Conservation (phyloP, 805 yeast genomes). For the Barnettozyma sp. region DNA sequence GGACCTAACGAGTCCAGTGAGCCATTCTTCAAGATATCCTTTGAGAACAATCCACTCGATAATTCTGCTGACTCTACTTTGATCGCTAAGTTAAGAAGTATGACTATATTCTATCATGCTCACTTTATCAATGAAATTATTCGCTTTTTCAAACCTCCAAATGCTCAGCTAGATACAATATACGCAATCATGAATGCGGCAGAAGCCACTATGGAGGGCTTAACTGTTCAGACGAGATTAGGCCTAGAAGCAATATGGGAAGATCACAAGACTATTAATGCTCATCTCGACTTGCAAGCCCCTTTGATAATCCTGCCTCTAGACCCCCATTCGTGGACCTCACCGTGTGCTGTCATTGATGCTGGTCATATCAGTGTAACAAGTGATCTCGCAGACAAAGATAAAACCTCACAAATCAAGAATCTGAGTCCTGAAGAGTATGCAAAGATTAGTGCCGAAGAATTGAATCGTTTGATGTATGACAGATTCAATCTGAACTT, state of each 20-base stretch:
- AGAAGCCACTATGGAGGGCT: conserved; percentile 86
- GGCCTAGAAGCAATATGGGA: conserved; percentile 91
- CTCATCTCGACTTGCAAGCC: conserved; percentile 85
- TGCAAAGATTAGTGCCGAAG: conserved; percentile 36
- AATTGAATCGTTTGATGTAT: conserved; percentile 61
- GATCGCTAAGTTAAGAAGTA: conserved; percentile 67
- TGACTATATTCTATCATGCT: conserved; percentile 89
- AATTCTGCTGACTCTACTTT: conserved; percentile 75
- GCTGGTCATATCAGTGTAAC: conserved; percentile 89
- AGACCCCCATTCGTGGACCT: conserved; percentile 67
- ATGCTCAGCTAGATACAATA: conserved; percentile 76
- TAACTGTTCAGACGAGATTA: conserved; percentile 81
- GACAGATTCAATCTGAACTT: conserved; percentile 74
- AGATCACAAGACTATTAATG: conserved; percentile 85
- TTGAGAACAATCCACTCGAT: conserved; percentile 84
- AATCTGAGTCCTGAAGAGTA: conserved; percentile 64
- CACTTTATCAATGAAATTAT: conserved; percentile 69
- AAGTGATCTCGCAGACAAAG: conserved; percentile 73
- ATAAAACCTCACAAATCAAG: conserved; percentile 61
- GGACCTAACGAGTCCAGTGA: conserved; percentile 35
- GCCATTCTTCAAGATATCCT: conserved; percentile 76
- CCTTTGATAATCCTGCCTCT: conserved; percentile 85
- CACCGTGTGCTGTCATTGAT: conserved; percentile 88
- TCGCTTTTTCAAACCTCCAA: conserved; percentile 80
- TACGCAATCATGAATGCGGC: conserved; percentile 92